Evolutionary conservation across 495 filamentous ascomycete genomes (phyloP), one percentile per base, ranked within the genome.

Genomic region (Penicillium goetzii): DNA sequence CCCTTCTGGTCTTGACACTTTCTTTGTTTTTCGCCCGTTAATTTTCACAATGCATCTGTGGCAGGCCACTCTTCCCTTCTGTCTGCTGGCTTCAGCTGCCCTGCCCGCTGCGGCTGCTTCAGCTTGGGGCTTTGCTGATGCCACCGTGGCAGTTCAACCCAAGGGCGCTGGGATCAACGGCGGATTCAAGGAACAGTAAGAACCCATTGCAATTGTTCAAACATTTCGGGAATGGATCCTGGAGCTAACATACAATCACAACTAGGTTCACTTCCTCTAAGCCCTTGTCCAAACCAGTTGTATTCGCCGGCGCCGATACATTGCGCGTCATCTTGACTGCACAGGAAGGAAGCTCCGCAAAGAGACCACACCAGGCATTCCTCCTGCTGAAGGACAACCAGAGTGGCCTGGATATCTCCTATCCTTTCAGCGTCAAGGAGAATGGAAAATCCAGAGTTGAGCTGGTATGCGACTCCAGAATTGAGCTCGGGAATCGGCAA

Each of bases 331-430:
- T 85, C 61, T 80, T 98, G 60, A 95, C 92, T 38, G 80, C 92
- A 7, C 90, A 89, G 68, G 91, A 97, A 75, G 88, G 85, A 67
- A 86, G 86, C 72, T 88, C 88, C 64, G 81, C 86, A 12, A 93
- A 91, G 77, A 85, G 90, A 57, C 92, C 95, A 61, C 95, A 99
- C 76, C 95, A 99, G 74, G 92, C 92, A 2, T 97, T 97, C 78
- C 83, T 99, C 19, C 82, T 93, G 7, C 78, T 98, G 41, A 86
- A 87, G 63, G 92, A 97, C 63, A 77, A 84, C 2, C 77, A 83
- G 19, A 89, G 86, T 30, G 90, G 90, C 23, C 80, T 98, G 43
- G 93, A 97, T 74, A 88, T 93, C n/a, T 93, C 93, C 0, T 96
- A 92, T 70, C 87, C 92, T 8, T 84, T 99, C 67, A 88, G 76